Evolutionary conservation across 2,329 filamentous ascomycete species (phyloP), one percentile per base, ranked within the genome.

Genomic region (Harringtonia aguacate): DNA sequence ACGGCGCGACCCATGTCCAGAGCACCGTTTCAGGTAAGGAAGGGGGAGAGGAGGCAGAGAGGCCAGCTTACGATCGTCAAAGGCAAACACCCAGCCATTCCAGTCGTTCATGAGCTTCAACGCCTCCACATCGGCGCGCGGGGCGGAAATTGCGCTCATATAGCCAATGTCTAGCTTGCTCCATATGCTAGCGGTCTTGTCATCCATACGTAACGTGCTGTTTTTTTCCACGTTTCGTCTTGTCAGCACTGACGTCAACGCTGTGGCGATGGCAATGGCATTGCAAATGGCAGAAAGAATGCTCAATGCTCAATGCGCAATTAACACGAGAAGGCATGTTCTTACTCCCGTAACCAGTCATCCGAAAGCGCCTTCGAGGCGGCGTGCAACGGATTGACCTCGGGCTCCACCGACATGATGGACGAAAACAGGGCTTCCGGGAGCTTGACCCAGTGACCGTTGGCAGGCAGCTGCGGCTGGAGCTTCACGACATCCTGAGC

Each of bases 81-180:
- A 41, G 2, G 39, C 29, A 33, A 34, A 41, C 3, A 41, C 29
- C 39, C 39, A 41, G 39, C 39, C 39, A 15, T 34, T 41, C 29
- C 39, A 41, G 39, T 34, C 39, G 21, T 41, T 41, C 39, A 34
- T 33, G 13, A 33, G 29, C 20, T 41, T 41, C 6, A 41, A 30
- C 15, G 39, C 24, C 13, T 41, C 39, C 13, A 22, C 30, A 27
- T 33, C 29, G 8, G 29, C 29, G 4, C 29, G 29, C 29, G 39
- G 39, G 2, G 39, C 39, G 12, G 20, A 21, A 31, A 41, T 41
- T 22, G 39, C 39, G 29, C 29, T 41, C 39, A 41, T 41, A 14
- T 41, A 41, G 13, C 29, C 39, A 41, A 41, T 41, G 39, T 41
- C 39, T 20, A 41, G 21, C 15, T 24, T 13, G 20, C 21, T 17